Conservation (phyloP, 768 basidiomycete genomes). For the Lactarius psammicola region DNA sequence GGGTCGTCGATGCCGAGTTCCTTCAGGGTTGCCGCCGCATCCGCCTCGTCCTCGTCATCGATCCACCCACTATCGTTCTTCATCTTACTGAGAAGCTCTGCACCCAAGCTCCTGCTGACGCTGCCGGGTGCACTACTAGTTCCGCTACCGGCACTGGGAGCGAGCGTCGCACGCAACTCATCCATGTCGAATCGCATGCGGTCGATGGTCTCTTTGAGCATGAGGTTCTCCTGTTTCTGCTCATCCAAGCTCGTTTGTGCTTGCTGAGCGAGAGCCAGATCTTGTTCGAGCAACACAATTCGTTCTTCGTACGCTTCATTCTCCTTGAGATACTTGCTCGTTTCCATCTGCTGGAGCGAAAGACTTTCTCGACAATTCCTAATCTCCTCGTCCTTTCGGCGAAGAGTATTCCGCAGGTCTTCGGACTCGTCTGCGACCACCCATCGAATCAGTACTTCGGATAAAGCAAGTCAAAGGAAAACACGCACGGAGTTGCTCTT, state of each 20-base stretch:
- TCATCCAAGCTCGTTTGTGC: slow-evolving; percentile 76
- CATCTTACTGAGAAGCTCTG: slow-evolving; percentile 67
- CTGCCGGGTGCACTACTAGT: slow-evolving; percentile 56
- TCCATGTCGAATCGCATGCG: slow-evolving; percentile 93
- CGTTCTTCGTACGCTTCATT: slow-evolving; percentile 71
- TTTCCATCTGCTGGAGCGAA: slow-evolving; percentile 62
- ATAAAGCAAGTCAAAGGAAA: neutral
- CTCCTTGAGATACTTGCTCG: slow-evolving; percentile 62
- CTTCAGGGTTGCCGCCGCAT: slow-evolving; percentile 35
- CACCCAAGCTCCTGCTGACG: slow-evolving; percentile 74
- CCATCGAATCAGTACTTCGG: slow-evolving; percentile 5
- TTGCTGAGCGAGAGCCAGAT: slow-evolving; percentile 65
- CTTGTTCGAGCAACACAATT: slow-evolving; percentile 64
- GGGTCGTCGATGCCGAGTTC: slow-evolving; percentile 43
- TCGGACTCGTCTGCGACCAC: slow-evolving; percentile 63
- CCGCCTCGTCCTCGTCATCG: slow-evolving; percentile 40
- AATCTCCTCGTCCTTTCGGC: slow-evolving; percentile 72
- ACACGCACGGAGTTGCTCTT: slow-evolving; percentile 77
- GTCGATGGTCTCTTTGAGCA: slow-evolving; percentile 95
- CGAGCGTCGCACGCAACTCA: slow-evolving; percentile 65
- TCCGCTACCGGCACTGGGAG: slow-evolving; percentile 38
- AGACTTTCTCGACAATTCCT: slow-evolving; percentile 59
- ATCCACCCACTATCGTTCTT: slow-evolving; percentile 43
- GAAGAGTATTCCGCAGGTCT: slow-evolving; percentile 69
- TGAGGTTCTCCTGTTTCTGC: slow-evolving; percentile 92